phyloP scores from a whole-genome alignment of 2,329 filamentous ascomycete genomes.

The Mariannaea sp. region DNA sequence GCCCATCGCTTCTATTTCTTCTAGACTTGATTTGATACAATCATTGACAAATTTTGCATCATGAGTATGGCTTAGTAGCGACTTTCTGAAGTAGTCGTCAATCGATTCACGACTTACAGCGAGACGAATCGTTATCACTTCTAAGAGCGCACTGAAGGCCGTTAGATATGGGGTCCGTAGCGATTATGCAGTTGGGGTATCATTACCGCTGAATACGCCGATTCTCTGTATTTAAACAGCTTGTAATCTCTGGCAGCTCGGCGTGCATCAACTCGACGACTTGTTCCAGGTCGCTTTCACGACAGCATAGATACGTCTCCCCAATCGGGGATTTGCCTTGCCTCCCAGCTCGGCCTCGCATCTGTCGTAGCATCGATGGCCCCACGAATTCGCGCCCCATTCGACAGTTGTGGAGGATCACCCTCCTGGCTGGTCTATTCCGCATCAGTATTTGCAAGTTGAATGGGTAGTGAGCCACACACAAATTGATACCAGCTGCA shows the following conservation, averaged over 20 bases:
- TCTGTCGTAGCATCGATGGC: constrained; percentile 79
- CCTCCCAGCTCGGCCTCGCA: constrained; percentile 77
- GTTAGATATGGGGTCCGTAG: constrained; percentile 21
- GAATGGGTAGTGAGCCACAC: constrained; percentile 16
- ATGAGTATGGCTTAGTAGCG: constrained; percentile 65
- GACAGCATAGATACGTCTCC: constrained; percentile 78
- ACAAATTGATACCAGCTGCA: constrained; percentile 81
- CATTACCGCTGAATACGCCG: constrained; percentile 69
- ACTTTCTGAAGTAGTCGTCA: constrained; percentile 70
- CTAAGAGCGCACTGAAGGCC: constrained; percentile 65
- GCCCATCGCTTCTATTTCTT: constrained; percentile 58
- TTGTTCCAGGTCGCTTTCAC: constrained; percentile 68
- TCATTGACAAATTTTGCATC: constrained; percentile 53
- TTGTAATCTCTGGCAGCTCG: constrained; percentile 71
- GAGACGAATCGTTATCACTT: constrained; percentile 70
- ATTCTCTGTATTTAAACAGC: constrained; percentile 70
- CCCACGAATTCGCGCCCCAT: constrained; percentile 80
- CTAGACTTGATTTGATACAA: constrained; percentile 63
- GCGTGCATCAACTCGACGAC: constrained; percentile 74
- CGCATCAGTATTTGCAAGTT: constrained; percentile 3
- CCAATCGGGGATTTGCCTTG: constrained; percentile 80
- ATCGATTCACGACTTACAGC: constrained; percentile 69
- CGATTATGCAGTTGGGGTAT: no score
- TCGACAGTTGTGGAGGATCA: constrained; percentile 74
- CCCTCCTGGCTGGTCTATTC: constrained; percentile 64